Conservation (phyloP, 176 grass and related monocot genomes). For the Coix lacrymajobi region DNA sequence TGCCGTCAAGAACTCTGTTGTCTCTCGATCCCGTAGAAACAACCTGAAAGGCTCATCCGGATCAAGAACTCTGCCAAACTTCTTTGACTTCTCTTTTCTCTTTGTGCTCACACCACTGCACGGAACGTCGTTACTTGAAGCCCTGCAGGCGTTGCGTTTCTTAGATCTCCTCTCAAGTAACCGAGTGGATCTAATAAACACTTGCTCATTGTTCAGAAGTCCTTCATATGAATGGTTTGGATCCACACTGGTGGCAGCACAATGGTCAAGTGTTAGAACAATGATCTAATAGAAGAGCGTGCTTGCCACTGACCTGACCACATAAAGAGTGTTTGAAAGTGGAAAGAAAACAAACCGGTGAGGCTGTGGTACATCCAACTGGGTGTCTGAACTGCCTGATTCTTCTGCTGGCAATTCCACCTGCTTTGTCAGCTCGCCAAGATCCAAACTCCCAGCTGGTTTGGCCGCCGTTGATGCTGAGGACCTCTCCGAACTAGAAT, state of each 20-base stretch:
- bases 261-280: neutral
- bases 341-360: constrained; percentile 12
- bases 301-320: neutral
- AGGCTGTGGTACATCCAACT: constrained; percentile 16
- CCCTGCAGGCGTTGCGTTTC: constrained; percentile 23
- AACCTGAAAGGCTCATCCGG: constrained; percentile 52
- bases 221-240: neutral
- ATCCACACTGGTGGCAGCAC: constrained; percentile 12
- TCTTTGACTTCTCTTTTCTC: constrained; percentile 38
- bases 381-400: constrained; percentile 5
- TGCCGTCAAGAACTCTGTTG: constrained; percentile 54
- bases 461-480: neutral
- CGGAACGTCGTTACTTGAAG: constrained; percentile 7
- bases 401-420: constrained; percentile 13
- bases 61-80: constrained; percentile 44
- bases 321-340: neutral
- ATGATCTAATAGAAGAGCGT: constrained; percentile 23
- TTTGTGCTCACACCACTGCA: neutral
- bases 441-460: neutral
- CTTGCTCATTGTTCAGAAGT: constrained; percentile 25
- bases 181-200: constrained; percentile 49
- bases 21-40: constrained; percentile 58
- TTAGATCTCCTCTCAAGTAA: constrained; percentile 53
- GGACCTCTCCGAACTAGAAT: neutral
- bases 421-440: neutral